A percentile compares a stretch with the other conserved stretches of the same genome.
phyloP scores from a whole-genome alignment of 1,284 basidiomycete genomes.

The Schizopora paradoxa region DNA sequence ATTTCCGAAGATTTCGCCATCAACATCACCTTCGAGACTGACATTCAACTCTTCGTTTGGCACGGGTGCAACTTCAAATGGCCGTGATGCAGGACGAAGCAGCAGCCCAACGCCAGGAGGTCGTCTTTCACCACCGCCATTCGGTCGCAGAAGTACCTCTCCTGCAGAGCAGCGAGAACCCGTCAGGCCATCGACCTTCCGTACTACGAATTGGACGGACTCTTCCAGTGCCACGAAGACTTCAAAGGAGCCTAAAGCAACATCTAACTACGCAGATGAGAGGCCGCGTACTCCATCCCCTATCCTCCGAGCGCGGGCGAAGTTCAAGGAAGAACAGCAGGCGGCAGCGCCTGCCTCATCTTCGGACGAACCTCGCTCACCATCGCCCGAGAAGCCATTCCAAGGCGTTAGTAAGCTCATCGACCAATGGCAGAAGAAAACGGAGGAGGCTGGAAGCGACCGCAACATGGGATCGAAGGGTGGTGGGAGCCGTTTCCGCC shows the following conservation, averaged over 20 bases:
- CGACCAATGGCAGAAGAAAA: constrained; percentile 78
- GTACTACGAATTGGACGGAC: too few species aligned
- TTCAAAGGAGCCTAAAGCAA: too few species aligned
- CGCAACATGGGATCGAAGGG: constrained; percentile 37
- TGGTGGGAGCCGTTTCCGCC: constrained; percentile 26
- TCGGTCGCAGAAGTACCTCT: not conserved
- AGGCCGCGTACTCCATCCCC: too few species aligned
- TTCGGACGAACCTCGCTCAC: constrained; percentile 38
- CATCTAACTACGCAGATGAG: too few species aligned
- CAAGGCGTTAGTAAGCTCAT: constrained; percentile 77
- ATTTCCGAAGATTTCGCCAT: constrained; percentile 29
- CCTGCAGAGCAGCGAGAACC: not conserved
- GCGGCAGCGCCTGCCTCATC: constrained; percentile 7
- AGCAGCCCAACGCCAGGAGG: not conserved
- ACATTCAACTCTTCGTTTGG: constrained; percentile 21
- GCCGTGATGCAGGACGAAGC: too few species aligned
- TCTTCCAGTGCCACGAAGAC: too few species aligned
- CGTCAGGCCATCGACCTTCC: not conserved
- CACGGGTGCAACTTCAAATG: too few species aligned
- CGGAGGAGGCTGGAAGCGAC: constrained; percentile 51
- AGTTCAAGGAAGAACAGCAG: too few species aligned
- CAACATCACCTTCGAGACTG: constrained; percentile 14
- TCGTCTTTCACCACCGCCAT: not conserved
- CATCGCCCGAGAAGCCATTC: constrained; percentile 70
- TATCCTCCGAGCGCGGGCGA: too few species aligned